phyloP scores from a whole-genome alignment of 176 grass and related monocot species.

The Oryza officinalis region DNA sequence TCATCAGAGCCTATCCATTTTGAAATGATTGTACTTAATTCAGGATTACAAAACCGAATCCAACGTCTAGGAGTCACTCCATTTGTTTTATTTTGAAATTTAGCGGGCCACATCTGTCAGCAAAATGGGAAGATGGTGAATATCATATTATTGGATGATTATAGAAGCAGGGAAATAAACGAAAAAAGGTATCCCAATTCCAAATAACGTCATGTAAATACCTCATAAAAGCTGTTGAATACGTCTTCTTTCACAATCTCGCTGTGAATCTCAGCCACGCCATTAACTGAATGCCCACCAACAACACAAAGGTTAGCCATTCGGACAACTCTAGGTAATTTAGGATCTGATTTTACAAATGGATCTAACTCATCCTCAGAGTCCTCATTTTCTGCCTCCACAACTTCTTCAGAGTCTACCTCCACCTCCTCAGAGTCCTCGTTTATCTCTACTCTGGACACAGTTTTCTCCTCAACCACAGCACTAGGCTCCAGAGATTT shows the following conservation, averaged over 20 bases:
- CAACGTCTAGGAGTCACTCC: constrained; percentile 98
- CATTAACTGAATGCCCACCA: constrained; percentile 91
- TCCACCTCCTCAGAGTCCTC: constrained; percentile 37
- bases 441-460: constrained; percentile 36
- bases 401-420: constrained; percentile 40
- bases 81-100: constrained; percentile 99
- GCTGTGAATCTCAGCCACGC: constrained; percentile 97
- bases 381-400: constrained; percentile 46
- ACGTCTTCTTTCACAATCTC: constrained; percentile 98
- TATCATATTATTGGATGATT: constrained; percentile 4
- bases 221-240: constrained; percentile 95
- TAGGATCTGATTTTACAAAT: constrained; percentile 70
- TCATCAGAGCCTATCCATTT: constrained; percentile 96
- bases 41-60: constrained; percentile 96
- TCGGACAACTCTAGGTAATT: constrained; percentile 70
- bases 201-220: constrained; percentile 44
- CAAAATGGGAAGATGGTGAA: constrained; percentile 30
- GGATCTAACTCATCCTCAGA: constrained; percentile 60
- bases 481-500: constrained; percentile 48
- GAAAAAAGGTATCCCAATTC: background rate
- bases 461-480: constrained; percentile 42
- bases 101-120: constrained; percentile 87
- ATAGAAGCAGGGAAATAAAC: constrained; percentile 10
- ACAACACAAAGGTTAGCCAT: constrained; percentile 99
- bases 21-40: constrained; percentile 78